Evolutionary conservation across 306 rosid species (phyloP).

Genomic region (Dalbergia cochinchinensis): DNA sequence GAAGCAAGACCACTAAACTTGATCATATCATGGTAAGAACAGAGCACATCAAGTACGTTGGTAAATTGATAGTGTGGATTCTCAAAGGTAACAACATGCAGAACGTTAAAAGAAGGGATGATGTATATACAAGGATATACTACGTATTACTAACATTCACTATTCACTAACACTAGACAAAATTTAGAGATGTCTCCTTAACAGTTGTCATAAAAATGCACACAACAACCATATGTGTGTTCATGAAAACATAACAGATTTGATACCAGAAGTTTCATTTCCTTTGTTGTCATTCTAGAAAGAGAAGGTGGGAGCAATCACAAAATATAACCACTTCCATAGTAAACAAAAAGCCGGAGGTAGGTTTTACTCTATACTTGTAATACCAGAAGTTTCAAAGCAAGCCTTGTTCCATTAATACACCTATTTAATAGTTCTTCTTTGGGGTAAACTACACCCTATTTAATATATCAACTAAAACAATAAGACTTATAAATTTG

Average conservation of each 20-base stretch:
- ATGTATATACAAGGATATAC: neutral
- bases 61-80: neutral
- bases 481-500: neutral
- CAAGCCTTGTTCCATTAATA: neutral
- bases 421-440: no score
- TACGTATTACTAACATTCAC: neutral
- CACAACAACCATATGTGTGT: conserved; percentile 20
- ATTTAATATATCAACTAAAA: conserved; percentile 4
- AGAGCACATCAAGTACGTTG: conserved; percentile 18
- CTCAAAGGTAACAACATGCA: neutral
- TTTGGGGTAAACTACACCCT: neutral
- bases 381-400: neutral
- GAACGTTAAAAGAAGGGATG: neutral
- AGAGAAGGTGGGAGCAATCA: conserved; percentile 7
- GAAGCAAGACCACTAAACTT: neutral
- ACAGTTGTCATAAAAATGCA: conserved; percentile 1
- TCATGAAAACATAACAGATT: conserved; percentile 15
- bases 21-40: conserved; percentile 9
- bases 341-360: neutral
- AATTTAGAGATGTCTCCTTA: neutral
- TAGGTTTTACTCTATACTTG: conserved; percentile 6
- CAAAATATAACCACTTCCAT: conserved; percentile 12
- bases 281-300: conserved; percentile 20
- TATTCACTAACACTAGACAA: neutral
- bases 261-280: neutral